phyloP scores from a whole-genome alignment of 768 basidiomycete species.

The Cyclocybe aegerita region DNA sequence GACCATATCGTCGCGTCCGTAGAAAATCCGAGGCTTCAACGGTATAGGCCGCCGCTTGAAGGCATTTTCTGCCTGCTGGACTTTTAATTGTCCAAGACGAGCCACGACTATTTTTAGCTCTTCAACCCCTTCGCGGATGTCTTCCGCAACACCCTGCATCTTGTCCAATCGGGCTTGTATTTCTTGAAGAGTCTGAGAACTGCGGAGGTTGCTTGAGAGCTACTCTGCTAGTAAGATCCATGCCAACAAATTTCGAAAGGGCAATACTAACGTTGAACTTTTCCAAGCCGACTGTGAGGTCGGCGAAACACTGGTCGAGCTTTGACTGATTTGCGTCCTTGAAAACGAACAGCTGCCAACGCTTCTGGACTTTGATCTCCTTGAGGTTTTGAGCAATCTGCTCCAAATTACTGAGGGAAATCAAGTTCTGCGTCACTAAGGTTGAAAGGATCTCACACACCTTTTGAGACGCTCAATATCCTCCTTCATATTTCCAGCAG shows the following conservation, averaged over 20 bases:
- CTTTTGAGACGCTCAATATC: background rate
- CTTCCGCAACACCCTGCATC: too few species aligned
- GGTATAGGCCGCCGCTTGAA: background rate
- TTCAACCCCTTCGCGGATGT: too few species aligned
- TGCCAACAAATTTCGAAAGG: background rate
- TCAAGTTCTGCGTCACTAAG: background rate
- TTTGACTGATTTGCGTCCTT: background rate
- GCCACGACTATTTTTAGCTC: too few species aligned
- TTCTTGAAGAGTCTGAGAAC: background rate
- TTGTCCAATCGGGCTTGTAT: background rate
- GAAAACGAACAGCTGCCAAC: background rate
- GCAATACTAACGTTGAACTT: background rate
- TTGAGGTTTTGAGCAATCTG: constrained; percentile 1
- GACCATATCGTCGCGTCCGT: constrained; percentile 1
- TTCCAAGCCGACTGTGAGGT: background rate
- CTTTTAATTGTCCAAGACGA: too few species aligned
- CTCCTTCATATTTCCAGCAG: background rate
- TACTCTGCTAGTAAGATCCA: background rate
- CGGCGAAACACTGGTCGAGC: background rate
- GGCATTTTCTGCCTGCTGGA: background rate
- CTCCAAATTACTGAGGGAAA: background rate
- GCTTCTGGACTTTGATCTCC: background rate
- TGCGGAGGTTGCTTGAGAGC: background rate
- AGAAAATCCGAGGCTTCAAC: background rate
- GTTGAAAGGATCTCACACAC: background rate